Conservation (phyloP, 139 green algal genomes). For the Chlorella sp. region DNA sequence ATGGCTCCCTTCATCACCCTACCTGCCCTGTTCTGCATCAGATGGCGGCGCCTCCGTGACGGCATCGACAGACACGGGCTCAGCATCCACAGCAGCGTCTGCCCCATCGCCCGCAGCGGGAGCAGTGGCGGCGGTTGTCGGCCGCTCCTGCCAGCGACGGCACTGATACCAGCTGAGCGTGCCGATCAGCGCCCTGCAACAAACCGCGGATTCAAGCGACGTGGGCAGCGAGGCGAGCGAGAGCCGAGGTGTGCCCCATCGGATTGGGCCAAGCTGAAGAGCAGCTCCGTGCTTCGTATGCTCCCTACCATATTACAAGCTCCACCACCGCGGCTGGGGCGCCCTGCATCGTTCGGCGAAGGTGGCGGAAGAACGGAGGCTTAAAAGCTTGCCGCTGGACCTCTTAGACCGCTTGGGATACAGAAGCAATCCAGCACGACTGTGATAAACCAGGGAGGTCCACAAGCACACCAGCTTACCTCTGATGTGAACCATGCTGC, state of each 20-base stretch:
- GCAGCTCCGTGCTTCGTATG: background rate
- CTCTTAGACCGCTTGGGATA: too few relatives aligned
- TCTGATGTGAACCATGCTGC: too few relatives aligned
- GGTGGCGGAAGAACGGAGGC: too few relatives aligned
- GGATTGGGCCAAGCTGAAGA: background rate
- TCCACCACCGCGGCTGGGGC: background rate
- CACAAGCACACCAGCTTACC: too few relatives aligned
- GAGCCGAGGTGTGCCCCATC: background rate
- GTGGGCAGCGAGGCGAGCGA: background rate
- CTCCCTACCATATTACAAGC: background rate
- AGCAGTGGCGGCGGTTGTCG: background rate
- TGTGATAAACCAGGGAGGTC: too few relatives aligned
- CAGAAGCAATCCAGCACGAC: background rate
- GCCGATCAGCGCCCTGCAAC: conserved; percentile 4
- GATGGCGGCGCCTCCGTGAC: background rate
- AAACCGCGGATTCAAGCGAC: background rate
- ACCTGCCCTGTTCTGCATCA: too few relatives aligned
- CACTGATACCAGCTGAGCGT: conserved; percentile 2
- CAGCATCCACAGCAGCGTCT: background rate
- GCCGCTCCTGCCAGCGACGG: conserved; percentile 4
- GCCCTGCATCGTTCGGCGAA: background rate
- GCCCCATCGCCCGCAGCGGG: background rate
- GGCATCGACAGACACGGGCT: background rate
- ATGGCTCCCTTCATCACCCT: too few relatives aligned
- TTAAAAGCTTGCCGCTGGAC: too few relatives aligned